phyloP scores from a whole-genome alignment of 1,284 basidiomycete species.

The Pseudozyma pruni region DNA sequence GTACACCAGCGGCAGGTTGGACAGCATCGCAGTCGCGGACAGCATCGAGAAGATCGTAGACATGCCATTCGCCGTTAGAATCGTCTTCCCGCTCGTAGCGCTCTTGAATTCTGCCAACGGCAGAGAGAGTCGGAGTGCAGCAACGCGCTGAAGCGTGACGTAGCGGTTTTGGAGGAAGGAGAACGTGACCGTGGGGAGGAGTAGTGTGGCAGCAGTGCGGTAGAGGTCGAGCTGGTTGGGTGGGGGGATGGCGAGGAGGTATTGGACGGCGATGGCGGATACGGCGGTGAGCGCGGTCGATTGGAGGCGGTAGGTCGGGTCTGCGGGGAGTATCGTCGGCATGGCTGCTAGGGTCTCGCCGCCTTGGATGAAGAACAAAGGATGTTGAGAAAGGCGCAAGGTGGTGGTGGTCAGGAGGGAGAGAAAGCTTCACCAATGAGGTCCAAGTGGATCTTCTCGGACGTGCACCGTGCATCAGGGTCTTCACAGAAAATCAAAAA shows the following conservation, averaged over 20 bases:
- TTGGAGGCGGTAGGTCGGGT: not conserved
- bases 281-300: not conserved
- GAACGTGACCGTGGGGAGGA: constrained; percentile 9
- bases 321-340: constrained; percentile 7
- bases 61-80: constrained; percentile 12
- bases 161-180: constrained; percentile 4
- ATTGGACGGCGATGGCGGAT: not conserved
- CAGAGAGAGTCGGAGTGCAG: constrained; percentile 5
- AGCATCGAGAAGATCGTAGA: constrained; percentile 17
- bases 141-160: constrained; percentile 13
- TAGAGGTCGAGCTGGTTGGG: not conserved
- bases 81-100: not conserved
- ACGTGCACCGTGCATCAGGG: no score
- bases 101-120: not conserved
- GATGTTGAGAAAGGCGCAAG: not conserved
- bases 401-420: no score
- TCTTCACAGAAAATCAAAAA: not conserved
- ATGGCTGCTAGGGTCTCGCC: not conserved
- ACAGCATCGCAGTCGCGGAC: not conserved
- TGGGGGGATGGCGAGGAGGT: not conserved
- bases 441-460: no score
- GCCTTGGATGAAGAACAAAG: not conserved
- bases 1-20: constrained; percentile 12
- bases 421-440: not conserved
- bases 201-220: not conserved